Conservation (phyloP, 1,284 basidiomycete genomes). For the Fomitopsis pinicola region DNA sequence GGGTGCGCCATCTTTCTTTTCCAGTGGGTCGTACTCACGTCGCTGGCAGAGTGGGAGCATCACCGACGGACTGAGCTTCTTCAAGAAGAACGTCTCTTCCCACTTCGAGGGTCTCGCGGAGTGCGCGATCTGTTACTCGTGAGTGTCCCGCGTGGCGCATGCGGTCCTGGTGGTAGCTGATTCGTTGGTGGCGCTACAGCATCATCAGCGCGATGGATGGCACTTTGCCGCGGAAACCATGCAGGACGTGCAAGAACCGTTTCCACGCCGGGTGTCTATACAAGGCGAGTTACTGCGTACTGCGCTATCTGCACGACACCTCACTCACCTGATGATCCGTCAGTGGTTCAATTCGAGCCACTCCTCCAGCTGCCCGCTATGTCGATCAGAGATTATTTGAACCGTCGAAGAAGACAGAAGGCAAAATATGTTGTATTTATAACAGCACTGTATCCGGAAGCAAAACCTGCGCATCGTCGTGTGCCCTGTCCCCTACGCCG, state of each 20-base stretch:
- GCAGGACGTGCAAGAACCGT: slow-evolving; percentile 92
- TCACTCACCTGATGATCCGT: background rate
- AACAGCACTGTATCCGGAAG: background rate
- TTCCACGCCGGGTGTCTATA: slow-evolving; percentile 94
- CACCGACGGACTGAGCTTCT: slow-evolving; percentile 86
- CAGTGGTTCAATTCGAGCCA: slow-evolving; percentile 93
- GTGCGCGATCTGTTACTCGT: slow-evolving; percentile 95
- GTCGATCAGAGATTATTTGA: slow-evolving; percentile 71
- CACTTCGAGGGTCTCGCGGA: slow-evolving; percentile 94
- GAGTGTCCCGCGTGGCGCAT: slow-evolving; percentile 21
- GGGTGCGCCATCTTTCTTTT: slow-evolving; percentile 47
- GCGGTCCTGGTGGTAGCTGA: background rate
- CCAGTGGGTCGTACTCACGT: background rate
- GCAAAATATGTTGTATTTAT: background rate
- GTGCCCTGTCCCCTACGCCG: background rate
- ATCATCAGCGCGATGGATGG: slow-evolving; percentile 93
- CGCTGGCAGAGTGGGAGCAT: slow-evolving; percentile 79
- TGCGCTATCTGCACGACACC: slow-evolving; percentile 6
- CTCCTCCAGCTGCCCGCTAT: slow-evolving; percentile 88
- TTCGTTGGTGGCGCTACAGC: slow-evolving; percentile 36
- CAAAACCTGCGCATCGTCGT: background rate
- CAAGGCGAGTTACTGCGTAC: slow-evolving; percentile 51
- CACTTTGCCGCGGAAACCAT: slow-evolving; percentile 87
- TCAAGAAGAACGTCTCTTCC: slow-evolving; percentile 90
- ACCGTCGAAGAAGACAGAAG: background rate